Evolutionary conservation across 768 basidiomycete species (phyloP), one percentile per base, ranked within the genome.

Genomic region (Saitozyma sp.): DNA sequence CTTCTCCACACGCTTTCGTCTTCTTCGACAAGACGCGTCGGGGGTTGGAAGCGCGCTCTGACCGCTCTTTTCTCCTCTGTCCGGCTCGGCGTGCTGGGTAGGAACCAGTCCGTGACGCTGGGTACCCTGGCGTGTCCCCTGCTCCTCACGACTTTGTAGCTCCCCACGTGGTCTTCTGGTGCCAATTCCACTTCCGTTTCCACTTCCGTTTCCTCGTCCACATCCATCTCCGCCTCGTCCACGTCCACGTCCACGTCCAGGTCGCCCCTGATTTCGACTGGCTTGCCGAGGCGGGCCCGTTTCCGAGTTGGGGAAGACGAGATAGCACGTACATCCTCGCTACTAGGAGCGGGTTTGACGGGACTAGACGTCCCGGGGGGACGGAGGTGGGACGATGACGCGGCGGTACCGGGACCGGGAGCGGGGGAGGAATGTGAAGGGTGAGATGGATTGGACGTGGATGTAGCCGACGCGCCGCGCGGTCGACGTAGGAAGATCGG

Each of bases 31-130:
- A 16, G 17, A 52, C 11, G 17, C 51, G 11, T 38, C 38, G 10
- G 17, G 11, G 16, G 11, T 11, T 43, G 56, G 8, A 50, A 14
- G 11, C 13, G 29, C 39, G 16, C n/a, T 1, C 54, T 17, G 46
- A 48, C 50, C 16, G 17, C n/a, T 13, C 46, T 57, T 38, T 52
- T 55, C 20, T 55, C 56, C 13, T 58, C 64, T 37, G 56, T 59
- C 45, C 13, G 13, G 51, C 19, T 16, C 6, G 54, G 41, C 10
- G 61, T 66, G n/a, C 50, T 57, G 13, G 65, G 65, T 42, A 58
- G 48, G 39, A 60, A 67, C 66, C 62, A 63, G 59, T 63, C 61
- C 29, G 58, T 61, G 45, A 63, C 53, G 41, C 66, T 63, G 17
- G 50, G 66, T 49, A 58, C 57, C 19, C 66, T 19, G 6, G 50